Conservation (phyloP, 257 asterid species). For the Solanum paucissectum region DNA sequence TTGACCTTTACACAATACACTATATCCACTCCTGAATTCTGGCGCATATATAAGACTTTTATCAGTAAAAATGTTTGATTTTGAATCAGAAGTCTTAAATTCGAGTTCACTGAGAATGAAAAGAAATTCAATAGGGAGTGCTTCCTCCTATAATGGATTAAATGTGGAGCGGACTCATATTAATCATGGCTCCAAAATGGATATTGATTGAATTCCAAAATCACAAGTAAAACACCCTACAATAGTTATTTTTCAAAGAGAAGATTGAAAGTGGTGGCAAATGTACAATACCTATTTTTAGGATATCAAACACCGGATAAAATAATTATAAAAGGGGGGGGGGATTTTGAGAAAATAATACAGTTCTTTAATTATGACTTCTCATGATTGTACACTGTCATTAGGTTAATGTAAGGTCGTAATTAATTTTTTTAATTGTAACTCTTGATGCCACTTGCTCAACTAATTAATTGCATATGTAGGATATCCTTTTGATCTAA, state of each 20-base stretch:
- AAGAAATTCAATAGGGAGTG: not conserved
- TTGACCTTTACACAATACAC: no score
- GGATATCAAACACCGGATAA: accelerated
- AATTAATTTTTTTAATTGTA: not conserved
- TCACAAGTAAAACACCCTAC: no score
- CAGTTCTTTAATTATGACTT: not conserved
- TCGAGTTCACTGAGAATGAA: not conserved
- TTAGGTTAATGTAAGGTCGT: not conserved
- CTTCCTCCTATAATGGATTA: not conserved
- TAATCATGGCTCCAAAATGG: not conserved
- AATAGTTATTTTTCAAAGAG: not conserved
- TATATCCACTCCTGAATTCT: not conserved
- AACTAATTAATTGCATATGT: not conserved
- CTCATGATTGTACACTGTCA: not conserved
- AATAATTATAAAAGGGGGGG: no score
- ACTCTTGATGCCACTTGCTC: not conserved
- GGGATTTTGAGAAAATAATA: not conserved
- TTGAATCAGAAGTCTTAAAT: not conserved
- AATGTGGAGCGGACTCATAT: not conserved
- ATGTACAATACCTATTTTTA: not conserved
- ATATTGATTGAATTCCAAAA: not conserved
- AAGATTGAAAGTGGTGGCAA: not conserved
- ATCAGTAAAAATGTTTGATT: not conserved
- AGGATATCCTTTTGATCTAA: not conserved
- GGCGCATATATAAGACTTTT: not conserved